Evolutionary conservation across 371 early-diverging fungal genomes (phyloP), one percentile per base, ranked within the genome.

Genomic region (Haplosporangium sp.): DNA sequence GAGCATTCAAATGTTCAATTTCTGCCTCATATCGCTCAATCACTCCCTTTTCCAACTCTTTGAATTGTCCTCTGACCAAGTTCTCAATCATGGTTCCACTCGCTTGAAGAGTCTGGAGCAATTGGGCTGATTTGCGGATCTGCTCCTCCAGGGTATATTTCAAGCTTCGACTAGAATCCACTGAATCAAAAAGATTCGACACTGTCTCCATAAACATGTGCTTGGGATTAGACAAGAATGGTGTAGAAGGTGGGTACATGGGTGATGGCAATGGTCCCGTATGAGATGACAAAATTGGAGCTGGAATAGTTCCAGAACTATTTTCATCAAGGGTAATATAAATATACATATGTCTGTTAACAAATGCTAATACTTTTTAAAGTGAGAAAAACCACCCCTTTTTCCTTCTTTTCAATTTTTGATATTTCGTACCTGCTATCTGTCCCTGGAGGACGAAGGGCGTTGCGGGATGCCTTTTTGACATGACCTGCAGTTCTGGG

Each of bases 51-150:
- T 94, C 92, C 81, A 92, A 87, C 63, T 95, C 94, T 47, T 93
- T 86, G 72, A 94, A 89, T 67, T 94, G 94, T 7, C 85, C 86
- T 7, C 92, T 87, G 11, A 94, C 91, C 55, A 95, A 82, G 3
- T 89, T 90, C 76, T 95, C 95, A 59, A 95, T 91, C 84, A 93
- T 93, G 8, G 89, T 87, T 11, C 90, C 90, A 4, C 90, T 88
- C 1, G 91, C 86, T 71, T 92, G 93, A 52, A 95, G 84, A 5
- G 94, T 93, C 68, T 94, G 93, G 34, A 95, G 89, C 56, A 95
- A 72, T 4, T 92, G 86, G 0, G 92, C 86, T 4, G 93, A 91
- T 11, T 90, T 88, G 19, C 95, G 88, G 58, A 95, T 89, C 79
- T 94, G 94, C 61, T 93, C 94, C 72, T 92, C 91, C 69, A 95